Conservation (phyloP, 176 grass and related monocot species). For the Pontederia crassipes region DNA sequence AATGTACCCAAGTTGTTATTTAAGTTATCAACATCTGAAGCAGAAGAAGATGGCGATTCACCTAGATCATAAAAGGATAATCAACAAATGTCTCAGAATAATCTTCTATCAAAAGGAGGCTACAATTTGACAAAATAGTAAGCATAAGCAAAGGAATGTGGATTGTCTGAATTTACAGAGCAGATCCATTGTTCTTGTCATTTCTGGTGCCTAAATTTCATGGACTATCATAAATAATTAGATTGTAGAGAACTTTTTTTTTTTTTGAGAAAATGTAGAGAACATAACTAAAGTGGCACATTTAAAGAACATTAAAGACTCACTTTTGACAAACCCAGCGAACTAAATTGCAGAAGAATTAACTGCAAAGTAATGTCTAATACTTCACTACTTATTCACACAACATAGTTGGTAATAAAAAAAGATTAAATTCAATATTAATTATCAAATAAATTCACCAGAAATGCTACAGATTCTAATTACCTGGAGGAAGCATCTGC, state of each 20-base stretch:
- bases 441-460: not conserved
- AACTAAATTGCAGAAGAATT: too few species aligned
- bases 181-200: too few species aligned
- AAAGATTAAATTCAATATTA: too few species aligned
- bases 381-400: not conserved
- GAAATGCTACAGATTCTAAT: constrained; percentile 19
- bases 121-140: not conserved
- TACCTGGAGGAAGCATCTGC: constrained; percentile 65
- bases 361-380: not conserved
- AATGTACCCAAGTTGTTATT: constrained; percentile 64
- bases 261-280: too few species aligned
- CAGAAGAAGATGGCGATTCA: constrained; percentile 96
- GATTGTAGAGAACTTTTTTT: too few species aligned
- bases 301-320: too few species aligned
- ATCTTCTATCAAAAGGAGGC: not conserved
- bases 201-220: too few species aligned
- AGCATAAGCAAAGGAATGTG: not conserved
- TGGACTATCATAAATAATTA: too few species aligned
- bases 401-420: not conserved
- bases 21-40: constrained; percentile 97
- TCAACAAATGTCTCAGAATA: constrained; percentile 14
- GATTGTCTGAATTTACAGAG: too few species aligned
- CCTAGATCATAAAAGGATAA: constrained; percentile 39
- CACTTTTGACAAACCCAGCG: too few species aligned
- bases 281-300: too few species aligned